phyloP scores from a whole-genome alignment of 192 early-diverging fungal species.

The Coemansia sp. region DNA sequence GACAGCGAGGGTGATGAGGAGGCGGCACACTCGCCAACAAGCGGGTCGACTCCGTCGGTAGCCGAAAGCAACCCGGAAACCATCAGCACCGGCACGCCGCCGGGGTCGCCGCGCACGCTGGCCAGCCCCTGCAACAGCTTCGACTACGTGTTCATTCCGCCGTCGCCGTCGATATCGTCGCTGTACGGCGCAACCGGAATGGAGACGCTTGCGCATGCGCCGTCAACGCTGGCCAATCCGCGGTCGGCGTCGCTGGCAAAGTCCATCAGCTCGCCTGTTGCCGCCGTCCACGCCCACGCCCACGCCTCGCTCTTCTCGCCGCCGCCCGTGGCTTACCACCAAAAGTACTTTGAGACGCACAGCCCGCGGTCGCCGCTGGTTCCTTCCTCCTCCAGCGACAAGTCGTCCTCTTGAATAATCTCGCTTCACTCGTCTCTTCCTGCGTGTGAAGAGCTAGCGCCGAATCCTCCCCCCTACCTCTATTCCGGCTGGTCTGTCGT shows the following conservation, averaged over 20 bases:
- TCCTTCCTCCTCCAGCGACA: background rate
- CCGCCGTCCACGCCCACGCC: background rate
- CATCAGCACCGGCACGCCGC: constrained; percentile 26
- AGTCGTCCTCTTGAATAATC: background rate
- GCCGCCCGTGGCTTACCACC: constrained; percentile 28
- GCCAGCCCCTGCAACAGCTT: constrained; percentile 48
- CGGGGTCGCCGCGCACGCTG: constrained; percentile 29
- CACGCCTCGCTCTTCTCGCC: constrained; percentile 39
- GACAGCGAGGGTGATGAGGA: background rate
- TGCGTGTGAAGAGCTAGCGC: too few species aligned
- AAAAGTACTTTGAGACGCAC: constrained; percentile 31
- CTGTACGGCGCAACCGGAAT: constrained; percentile 28
- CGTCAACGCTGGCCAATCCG: constrained; percentile 21
- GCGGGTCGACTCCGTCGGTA: constrained; percentile 15
- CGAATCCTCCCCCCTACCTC: background rate
- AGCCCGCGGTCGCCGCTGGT: constrained; percentile 4
- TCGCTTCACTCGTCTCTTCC: background rate
- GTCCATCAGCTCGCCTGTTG: constrained; percentile 31
- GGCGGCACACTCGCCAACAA: constrained; percentile 11
- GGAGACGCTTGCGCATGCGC: constrained; percentile 23
- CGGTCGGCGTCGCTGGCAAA: constrained; percentile 25
- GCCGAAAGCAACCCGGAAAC: constrained; percentile 29
- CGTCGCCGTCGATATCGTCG: constrained; percentile 49
- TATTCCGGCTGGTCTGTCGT: background rate
- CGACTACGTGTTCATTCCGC: constrained; percentile 51